Percentiles rank a stretch among this genome's conserved stretches.
phyloP scores from a whole-genome alignment of 2,329 filamentous ascomycete genomes.

The Pseudogymnoascus sp. region DNA sequence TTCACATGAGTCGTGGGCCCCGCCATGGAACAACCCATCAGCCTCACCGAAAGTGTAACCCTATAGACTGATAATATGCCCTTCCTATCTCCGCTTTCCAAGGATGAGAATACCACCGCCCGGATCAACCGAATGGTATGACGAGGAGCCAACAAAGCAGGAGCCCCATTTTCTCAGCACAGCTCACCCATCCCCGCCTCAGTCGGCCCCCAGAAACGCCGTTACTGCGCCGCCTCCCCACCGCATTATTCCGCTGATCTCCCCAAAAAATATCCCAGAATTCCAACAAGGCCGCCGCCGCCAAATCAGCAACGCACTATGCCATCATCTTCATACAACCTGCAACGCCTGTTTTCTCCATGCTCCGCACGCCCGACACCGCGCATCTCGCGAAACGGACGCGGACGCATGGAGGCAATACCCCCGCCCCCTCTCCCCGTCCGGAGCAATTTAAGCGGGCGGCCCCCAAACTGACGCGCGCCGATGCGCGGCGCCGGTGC shows the following conservation, averaged over 20 bases:
- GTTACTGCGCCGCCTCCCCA: not conserved
- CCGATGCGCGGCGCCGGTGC: not conserved
- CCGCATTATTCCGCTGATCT: not conserved
- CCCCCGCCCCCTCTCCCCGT: not conserved
- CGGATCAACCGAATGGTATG: not conserved
- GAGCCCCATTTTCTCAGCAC: not conserved
- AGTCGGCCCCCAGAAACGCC: not conserved
- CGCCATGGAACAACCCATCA: not conserved
- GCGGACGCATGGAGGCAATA: not conserved
- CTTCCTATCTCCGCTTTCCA: not conserved
- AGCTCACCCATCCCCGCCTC: not conserved
- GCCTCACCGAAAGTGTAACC: not conserved
- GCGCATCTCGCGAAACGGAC: not conserved
- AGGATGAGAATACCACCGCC: not conserved
- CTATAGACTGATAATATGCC: not conserved
- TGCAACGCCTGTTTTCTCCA: too few relatives aligned
- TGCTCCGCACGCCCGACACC: not conserved
- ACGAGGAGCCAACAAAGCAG: not conserved
- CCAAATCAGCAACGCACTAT: not conserved
- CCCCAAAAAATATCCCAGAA: not conserved
- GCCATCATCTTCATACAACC: too few relatives aligned
- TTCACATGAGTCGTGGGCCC: not conserved
- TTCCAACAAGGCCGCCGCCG: not conserved
- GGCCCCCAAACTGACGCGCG: slow-evolving; percentile 6
- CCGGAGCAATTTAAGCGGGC: not conserved